These are phyloP conservation scores for Phlyctochytrium bullatum DNA, from an alignment of 192 early-diverging fungal species.

Conservation along the genomic window DNA sequence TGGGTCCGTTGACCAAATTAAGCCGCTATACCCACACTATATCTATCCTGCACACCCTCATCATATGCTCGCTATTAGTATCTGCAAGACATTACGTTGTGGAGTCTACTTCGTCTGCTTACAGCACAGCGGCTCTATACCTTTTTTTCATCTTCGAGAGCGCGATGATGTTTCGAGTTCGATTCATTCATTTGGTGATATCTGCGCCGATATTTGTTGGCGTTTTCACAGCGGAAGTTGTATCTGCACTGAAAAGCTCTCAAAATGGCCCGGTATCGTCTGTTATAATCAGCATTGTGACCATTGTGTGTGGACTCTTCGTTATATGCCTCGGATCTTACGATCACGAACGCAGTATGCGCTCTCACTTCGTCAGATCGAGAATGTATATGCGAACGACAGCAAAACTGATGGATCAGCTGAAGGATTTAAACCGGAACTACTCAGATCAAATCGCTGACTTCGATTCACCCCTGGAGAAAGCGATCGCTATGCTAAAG, in stretches of 20 bases:
- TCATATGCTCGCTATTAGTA: constrained; percentile 19
- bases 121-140: neutral
- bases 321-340: constrained; percentile 7
- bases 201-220: constrained; percentile 13
- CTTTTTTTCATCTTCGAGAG: constrained; percentile 6
- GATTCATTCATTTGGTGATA: constrained; percentile 35
- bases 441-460: constrained; percentile 37
- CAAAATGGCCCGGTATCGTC: neutral
- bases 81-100: constrained; percentile 33
- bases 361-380: constrained; percentile 8
- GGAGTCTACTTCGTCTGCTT: constrained; percentile 26
- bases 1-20: constrained; percentile 7
- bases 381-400: constrained; percentile 24
- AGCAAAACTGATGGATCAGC: constrained; percentile 43
- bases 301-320: neutral
- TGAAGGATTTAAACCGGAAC: constrained; percentile 33
- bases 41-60: constrained; percentile 17
- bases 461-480: constrained; percentile 49
- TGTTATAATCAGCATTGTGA: constrained; percentile 1
- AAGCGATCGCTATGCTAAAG: constrained; percentile 37
- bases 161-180: constrained; percentile 9
- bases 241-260: neutral
- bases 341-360: constrained; percentile 8
- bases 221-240: neutral
- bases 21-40: constrained; percentile 25